Conservation (phyloP, 345 rosid species). For the Fremontodendron californicum region DNA sequence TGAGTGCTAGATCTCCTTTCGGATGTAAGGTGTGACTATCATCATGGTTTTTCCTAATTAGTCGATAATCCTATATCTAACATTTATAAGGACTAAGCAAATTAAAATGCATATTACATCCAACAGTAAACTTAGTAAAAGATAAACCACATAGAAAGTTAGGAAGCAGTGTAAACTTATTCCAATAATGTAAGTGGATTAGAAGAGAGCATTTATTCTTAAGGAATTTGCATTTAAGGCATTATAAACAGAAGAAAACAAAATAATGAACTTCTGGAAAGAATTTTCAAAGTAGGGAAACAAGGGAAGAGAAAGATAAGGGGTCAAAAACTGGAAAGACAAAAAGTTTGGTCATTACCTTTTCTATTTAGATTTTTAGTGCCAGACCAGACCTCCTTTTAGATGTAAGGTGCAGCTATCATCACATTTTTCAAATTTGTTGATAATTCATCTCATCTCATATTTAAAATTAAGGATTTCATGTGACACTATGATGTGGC, state of each 20-base stretch:
- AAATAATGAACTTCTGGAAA: not conserved
- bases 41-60: not conserved
- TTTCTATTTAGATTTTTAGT: not conserved
- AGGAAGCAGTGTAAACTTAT: not conserved
- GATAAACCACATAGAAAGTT: not conserved
- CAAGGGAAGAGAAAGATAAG: not conserved
- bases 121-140: not conserved
- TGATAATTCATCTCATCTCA: not conserved
- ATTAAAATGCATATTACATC: not conserved
- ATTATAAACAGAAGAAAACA: not conserved
- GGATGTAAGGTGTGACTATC: not conserved
- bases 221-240: not conserved
- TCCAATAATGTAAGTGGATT: not conserved
- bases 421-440: not conserved
- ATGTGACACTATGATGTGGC: not conserved
- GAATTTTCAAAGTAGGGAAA: not conserved
- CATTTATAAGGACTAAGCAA: not conserved
- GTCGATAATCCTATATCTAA: not conserved
- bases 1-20: not conserved
- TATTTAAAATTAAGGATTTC: not conserved
- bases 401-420: not conserved
- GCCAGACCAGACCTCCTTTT: not conserved
- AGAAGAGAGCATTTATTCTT: not conserved
- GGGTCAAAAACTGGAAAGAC: not conserved
- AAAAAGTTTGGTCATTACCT: not conserved